phyloP scores from a whole-genome alignment of 495 filamentous ascomycete species.

The Lasiosphaeriaceae sp. region DNA sequence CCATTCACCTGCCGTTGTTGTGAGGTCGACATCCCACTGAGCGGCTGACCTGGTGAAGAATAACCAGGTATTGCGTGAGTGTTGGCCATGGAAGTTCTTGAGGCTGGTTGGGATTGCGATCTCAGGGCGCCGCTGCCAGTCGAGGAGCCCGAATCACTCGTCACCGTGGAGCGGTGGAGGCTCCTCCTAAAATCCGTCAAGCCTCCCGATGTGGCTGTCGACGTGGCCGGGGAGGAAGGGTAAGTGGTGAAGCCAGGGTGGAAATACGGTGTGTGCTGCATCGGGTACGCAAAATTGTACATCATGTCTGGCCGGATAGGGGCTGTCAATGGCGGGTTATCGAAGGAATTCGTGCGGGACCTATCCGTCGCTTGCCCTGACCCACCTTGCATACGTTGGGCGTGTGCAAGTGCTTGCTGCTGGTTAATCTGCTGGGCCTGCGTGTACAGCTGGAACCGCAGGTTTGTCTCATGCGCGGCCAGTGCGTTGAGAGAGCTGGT shows the following conservation, averaged over 20 bases:
- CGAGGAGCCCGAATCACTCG: conserved; percentile 33
- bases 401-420: conserved; percentile 42
- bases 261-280: conserved; percentile 24
- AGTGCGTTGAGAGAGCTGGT: conserved; percentile 33
- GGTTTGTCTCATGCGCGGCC: conserved; percentile 27
- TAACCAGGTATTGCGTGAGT: conserved; percentile 17
- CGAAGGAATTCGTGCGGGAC: conserved; percentile 51
- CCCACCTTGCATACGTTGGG: conserved; percentile 38
- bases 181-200: conserved; percentile 46
- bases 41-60: conserved; percentile 21
- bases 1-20: conserved; percentile 39
- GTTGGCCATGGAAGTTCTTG: conserved; percentile 34
- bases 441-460: conserved; percentile 45
- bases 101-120: conserved; percentile 56
- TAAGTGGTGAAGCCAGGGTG: conserved; percentile 38
- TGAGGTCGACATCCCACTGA: conserved; percentile 27
- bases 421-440: conserved; percentile 45
- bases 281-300: conserved; percentile 29
- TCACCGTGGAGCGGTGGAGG: conserved; percentile 42
- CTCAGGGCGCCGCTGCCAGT: conserved; percentile 43
- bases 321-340: conserved; percentile 47
- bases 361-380: conserved; percentile 35
- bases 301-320: conserved; percentile 47
- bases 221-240: conserved; percentile 44
- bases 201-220: conserved; percentile 29